Percentiles rank a stretch among this genome's conserved stretches.
phyloP scores from a whole-genome alignment of 2,329 filamentous ascomycete genomes.

The Scolecobasidium constrictum region DNA sequence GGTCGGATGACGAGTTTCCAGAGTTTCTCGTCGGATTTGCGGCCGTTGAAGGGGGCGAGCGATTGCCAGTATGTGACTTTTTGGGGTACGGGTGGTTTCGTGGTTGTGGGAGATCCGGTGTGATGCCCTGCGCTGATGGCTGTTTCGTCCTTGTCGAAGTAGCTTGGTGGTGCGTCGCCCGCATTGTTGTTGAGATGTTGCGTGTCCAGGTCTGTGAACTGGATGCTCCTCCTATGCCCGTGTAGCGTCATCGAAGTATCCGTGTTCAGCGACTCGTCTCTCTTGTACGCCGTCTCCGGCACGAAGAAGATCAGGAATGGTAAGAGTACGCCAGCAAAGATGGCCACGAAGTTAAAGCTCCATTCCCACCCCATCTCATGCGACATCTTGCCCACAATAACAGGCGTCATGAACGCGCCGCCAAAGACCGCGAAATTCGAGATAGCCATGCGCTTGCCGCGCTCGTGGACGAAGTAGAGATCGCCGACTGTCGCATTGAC shows the following conservation, averaged over 20 bases:
- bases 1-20: conserved; percentile 56
- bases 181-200: not conserved
- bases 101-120: not conserved
- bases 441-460: conserved; percentile 80
- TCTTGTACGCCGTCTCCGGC: conserved; percentile 71
- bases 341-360: conserved; percentile 81
- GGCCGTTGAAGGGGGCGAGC: conserved; percentile 64
- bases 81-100: conserved; percentile 16
- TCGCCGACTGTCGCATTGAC: conserved; percentile 86
- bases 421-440: conserved; percentile 60
- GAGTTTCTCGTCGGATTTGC: conserved; percentile 70
- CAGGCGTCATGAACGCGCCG: conserved; percentile 67
- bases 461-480: conserved; percentile 78
- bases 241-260: conserved; percentile 34
- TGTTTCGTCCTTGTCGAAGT: not conserved
- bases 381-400: conserved; percentile 83
- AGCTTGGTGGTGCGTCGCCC: not conserved
- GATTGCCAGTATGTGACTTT: conserved; percentile 48
- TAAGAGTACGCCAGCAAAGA: conserved; percentile 63
- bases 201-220: not conserved
- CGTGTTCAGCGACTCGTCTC: conserved; percentile 57
- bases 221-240: not conserved
- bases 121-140: too few species aligned
- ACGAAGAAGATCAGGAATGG: conserved; percentile 66
- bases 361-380: conserved; percentile 67